Percentiles rank a stretch among this genome's conserved stretches.
These are phyloP conservation scores for Leptographium lundbergii DNA, from an alignment of 2,329 filamentous ascomycete species.

Conservation along the genomic window DNA sequence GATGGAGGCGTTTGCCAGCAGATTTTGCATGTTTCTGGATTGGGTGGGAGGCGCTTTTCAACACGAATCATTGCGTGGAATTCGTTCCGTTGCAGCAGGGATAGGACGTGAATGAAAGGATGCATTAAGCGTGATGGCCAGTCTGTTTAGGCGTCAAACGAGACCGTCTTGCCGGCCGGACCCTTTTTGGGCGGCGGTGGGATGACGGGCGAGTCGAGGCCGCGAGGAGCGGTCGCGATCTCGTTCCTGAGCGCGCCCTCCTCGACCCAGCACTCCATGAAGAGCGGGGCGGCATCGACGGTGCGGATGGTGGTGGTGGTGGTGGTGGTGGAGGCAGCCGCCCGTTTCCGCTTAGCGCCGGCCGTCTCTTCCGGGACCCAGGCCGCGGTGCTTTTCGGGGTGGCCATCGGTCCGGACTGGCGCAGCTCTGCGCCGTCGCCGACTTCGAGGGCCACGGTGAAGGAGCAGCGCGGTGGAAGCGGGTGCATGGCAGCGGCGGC, in stretches of 20 bases:
- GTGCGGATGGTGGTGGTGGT: conserved; percentile 38
- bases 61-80: background rate
- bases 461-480: conserved; percentile 55
- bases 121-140: background rate
- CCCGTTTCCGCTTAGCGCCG: background rate
- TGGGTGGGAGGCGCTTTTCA: background rate
- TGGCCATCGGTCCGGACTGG: background rate
- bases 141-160: background rate
- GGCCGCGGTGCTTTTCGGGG: background rate
- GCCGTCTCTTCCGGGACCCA: background rate
- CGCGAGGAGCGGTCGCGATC: background rate
- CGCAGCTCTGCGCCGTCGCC: background rate
- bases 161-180: background rate
- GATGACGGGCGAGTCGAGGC: background rate
- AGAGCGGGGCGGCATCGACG: conserved; percentile 44
- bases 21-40: background rate
- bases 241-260: conserved; percentile 26
- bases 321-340: conserved; percentile 15
- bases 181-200: background rate
- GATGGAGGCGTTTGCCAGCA: background rate
- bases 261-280: conserved; percentile 56
- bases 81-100: background rate
- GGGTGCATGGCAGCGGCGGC: conserved; percentile 42
- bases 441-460: conserved; percentile 59
- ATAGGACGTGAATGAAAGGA: background rate